These are phyloP conservation scores for Cucumis melo DNA, from an alignment of 306 rosid genomes.

Conservation along the genomic window DNA sequence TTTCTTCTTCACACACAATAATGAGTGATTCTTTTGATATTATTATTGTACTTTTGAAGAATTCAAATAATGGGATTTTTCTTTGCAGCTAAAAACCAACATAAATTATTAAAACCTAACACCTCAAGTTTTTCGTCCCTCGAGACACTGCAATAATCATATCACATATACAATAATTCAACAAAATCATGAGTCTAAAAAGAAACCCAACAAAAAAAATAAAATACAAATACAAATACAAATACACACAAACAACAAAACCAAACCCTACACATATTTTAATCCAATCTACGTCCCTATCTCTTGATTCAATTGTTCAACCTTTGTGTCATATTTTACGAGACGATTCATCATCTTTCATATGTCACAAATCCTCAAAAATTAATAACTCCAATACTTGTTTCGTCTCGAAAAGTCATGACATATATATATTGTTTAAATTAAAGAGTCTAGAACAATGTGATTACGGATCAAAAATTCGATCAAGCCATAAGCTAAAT, in stretches of 20 bases:
- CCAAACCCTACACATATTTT: background rate
- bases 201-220: background rate
- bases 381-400: background rate
- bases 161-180: slow-evolving; percentile 1
- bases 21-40: slow-evolving; percentile 4
- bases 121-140: background rate
- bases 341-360: background rate
- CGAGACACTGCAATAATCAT: slow-evolving; percentile 8
- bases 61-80: background rate
- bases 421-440: background rate
- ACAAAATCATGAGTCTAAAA: background rate
- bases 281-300: background rate
- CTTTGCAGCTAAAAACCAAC: background rate
- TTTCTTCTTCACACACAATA: slow-evolving; percentile 1
- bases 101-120: slow-evolving; percentile 4
- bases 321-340: no score
- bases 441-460: background rate
- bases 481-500: no score
- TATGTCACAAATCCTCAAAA: background rate
- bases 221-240: background rate
- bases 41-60: slow-evolving; percentile 9
- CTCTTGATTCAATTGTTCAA: background rate
- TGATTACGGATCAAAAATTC: no score
- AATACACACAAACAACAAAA: background rate
- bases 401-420: background rate